Conservation (phyloP, 352 stramenopile genomes). For the Pythium periplocum region DNA sequence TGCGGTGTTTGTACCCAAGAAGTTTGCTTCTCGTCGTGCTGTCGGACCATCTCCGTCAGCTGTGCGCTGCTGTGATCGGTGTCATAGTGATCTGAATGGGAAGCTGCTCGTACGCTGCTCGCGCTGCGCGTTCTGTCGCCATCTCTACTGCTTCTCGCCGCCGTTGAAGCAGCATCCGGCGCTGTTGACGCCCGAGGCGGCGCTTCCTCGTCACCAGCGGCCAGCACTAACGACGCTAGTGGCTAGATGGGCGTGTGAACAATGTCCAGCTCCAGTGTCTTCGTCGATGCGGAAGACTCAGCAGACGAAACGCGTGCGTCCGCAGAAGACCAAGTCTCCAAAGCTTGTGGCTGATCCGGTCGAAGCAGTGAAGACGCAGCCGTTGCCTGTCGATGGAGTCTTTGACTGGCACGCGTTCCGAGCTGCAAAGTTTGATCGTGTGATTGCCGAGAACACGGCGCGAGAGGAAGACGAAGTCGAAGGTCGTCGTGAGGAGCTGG, state of each 20-base stretch:
- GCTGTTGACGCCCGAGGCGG: slow-evolving; percentile 10
- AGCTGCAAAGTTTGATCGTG: slow-evolving; percentile 11
- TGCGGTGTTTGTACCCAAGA: slow-evolving; percentile 5
- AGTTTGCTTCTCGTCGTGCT: slow-evolving; percentile 4
- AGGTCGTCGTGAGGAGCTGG: slow-evolving; percentile 20
- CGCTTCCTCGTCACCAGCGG: slow-evolving; percentile 16
- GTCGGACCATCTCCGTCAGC: neutral
- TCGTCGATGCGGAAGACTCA: neutral
- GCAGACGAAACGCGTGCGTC: neutral
- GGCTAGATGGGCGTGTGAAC: slow-evolving; percentile 22
- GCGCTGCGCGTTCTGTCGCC: slow-evolving; percentile 43
- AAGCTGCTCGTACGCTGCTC: slow-evolving; percentile 54
- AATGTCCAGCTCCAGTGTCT: slow-evolving; percentile 8
- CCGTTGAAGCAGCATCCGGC: slow-evolving; percentile 57
- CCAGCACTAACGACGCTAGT: slow-evolving; percentile 12
- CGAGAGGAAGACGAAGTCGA: slow-evolving; percentile 2
- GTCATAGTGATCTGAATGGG: slow-evolving; percentile 60
- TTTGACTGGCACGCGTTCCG: slow-evolving; percentile 35
- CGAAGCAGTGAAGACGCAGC: neutral
- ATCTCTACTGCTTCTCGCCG: slow-evolving; percentile 67
- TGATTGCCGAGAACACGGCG: slow-evolving; percentile 1
- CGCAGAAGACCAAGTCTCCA: neutral
- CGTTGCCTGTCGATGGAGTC: neutral
- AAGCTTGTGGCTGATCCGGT: neutral
- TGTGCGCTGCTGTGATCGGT: slow-evolving; percentile 28